These are phyloP conservation scores for Salvia sclarea DNA, from an alignment of 305 asterid species.

Conservation along the genomic window DNA sequence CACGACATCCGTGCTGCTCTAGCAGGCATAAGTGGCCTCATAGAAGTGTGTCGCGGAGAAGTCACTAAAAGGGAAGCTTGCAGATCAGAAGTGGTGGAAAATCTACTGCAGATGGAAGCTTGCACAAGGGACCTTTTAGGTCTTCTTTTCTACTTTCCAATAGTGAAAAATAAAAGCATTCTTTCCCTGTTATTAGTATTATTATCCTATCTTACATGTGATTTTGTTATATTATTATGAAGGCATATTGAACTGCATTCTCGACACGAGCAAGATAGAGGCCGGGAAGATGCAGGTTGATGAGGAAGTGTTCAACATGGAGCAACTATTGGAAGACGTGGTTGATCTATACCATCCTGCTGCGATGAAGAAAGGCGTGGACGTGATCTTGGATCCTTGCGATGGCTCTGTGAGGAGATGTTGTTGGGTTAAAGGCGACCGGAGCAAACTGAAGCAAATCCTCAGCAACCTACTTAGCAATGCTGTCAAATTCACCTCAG, in stretches of 20 bases:
- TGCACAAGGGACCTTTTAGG: slow-evolving; percentile 56
- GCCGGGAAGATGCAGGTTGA: slow-evolving; percentile 75
- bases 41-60: slow-evolving; percentile 46
- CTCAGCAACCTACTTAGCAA: slow-evolving; percentile 55
- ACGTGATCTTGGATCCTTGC: slow-evolving; percentile 62
- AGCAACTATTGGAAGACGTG: slow-evolving; percentile 60
- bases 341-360: slow-evolving; percentile 60
- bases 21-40: slow-evolving; percentile 57
- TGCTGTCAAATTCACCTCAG: slow-evolving; percentile 58
- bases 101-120: slow-evolving; percentile 42
- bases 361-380: slow-evolving; percentile 68
- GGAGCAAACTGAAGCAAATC: slow-evolving; percentile 51
- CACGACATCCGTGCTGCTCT: slow-evolving; percentile 77
- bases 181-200: no score
- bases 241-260: slow-evolving; percentile 74
- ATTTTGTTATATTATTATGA: neutral
- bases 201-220: no score
- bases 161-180: no score
- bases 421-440: slow-evolving; percentile 55
- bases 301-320: slow-evolving; percentile 67
- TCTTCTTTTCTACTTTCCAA: neutral
- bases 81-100: slow-evolving; percentile 37
- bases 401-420: slow-evolving; percentile 53
- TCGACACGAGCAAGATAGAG: slow-evolving; percentile 72
- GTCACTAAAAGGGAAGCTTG: slow-evolving; percentile 29